Base-by-base conservation (phyloP, 2,329 filamentous ascomycete species). In the Zasmidium cellare region DNA sequence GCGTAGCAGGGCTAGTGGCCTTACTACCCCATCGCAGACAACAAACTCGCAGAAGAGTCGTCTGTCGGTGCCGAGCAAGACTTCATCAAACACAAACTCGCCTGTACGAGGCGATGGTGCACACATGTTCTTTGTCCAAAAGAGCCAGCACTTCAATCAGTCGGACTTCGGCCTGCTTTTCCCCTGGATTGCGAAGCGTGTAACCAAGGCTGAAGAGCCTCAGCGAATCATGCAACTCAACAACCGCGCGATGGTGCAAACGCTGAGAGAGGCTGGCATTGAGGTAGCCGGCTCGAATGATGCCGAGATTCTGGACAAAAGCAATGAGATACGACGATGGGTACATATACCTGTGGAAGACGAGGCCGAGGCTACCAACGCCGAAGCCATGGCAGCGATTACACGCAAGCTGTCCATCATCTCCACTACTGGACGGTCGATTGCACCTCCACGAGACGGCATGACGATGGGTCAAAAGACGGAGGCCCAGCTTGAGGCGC, bases 141-240 rank as follows among this genome's bases (percentile, higher is more conserved):
- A 83, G 46, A 89, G 87, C n/a, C 90, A 91, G 0, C 91, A 96
- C 71, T 81, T 96, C 23, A 90, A 84, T 57, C 91, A 96, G 74
- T 89, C 86, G 19, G 91, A 96, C 69, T 96, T 94, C 66, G 91
- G 89, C 35, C 77, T 94, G 22, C 75, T 96, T 20, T 96, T 96
- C 69, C 90, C 90, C 0, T 89, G 87, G 82, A 64, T 81, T 1
- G 80, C 79, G 9, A 77, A 76, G 49, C 77, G 77, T 46, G 69
- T 81, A 11, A 78, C 80, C 56, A 80, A 81, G 55, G 79, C 79
- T 0, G 76, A 96, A 77, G 71, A 92, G 76, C 70, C 94, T 76
- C 69, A 97, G 77, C 51, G 91, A 87, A 70, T 96, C 85, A 75
- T 96, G 82, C 69, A 94, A 75, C 79, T 99, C 85, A 76, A 97